Evolutionary conservation across 1,284 basidiomycete species (phyloP).

Genomic region (Cystobasidiaceae sp.): DNA sequence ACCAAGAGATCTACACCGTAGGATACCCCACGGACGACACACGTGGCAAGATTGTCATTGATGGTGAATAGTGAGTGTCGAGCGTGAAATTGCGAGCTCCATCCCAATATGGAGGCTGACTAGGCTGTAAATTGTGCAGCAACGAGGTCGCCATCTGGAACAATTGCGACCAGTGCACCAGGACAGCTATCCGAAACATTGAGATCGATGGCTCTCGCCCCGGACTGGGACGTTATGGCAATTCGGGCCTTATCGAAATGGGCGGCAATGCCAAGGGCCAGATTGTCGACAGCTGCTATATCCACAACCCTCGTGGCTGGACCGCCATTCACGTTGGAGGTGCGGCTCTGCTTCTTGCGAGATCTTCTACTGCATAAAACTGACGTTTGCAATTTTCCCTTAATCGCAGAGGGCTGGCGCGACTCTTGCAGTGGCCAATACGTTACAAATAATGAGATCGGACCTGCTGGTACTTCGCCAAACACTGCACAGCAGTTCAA

Average conservation of each 20-base stretch:
- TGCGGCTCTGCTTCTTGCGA: too few species aligned
- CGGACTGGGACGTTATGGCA: constrained; percentile 42
- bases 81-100: too few species aligned
- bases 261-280: constrained; percentile 46
- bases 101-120: too few species aligned
- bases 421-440: constrained; percentile 33
- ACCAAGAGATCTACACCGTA: constrained; percentile 51
- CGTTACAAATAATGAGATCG: constrained; percentile 40
- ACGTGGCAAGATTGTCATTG: constrained; percentile 48
- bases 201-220: constrained; percentile 48
- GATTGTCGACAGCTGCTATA: constrained; percentile 34
- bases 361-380: too few species aligned
- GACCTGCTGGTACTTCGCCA: constrained; percentile 38
- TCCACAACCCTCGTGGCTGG: constrained; percentile 41
- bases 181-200: constrained; percentile 35
- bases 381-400: neutral
- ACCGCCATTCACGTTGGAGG: constrained; percentile 38
- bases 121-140: too few species aligned
- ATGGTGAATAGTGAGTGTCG: constrained; percentile 38
- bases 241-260: constrained; percentile 46
- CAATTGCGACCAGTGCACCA: constrained; percentile 38
- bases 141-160: constrained; percentile 42
- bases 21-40: constrained; percentile 50
- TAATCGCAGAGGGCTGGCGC: constrained; percentile 32
- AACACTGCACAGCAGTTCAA: constrained; percentile 32